Base-by-base conservation (phyloP, 805 yeast genomes). In the Priceomyces melissophilus region DNA sequence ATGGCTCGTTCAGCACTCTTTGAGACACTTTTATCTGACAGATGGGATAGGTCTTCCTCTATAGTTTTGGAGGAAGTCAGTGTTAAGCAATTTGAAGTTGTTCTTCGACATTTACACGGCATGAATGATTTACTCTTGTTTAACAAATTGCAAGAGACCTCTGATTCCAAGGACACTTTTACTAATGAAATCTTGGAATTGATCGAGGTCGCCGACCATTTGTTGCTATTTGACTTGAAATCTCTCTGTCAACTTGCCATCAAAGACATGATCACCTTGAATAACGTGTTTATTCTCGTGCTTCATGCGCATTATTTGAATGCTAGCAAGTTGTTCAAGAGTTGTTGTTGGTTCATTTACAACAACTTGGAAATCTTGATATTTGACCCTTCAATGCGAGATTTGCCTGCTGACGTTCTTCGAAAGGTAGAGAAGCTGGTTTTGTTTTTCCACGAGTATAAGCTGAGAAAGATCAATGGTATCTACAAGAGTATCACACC, bases 261-360 rank as follows among this genome's bases (percentile, higher is more conserved):
- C 13, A 74, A 77, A 42, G 82, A 78, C 44, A 75, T 76, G 33
- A 73, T 83, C 13, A 60, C 57, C 15, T 61, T 79, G 9, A 85
- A 83, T 13, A 85, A 84, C 50, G 87, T 83, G 1, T 61, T 78
- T 10, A 43, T 71, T 0, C 53, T 88, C 10, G 53, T 86, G 10
- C 61, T 71, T 10, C 81, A 81, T 51, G 73, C 95, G 0, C 71
- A 71, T 35, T 50, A 62, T 13, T 62, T 73, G 35, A 59, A 72
- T 14, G 84, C 88, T 5, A 56, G 61, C 10, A 76, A 81, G 47
- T 58, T 89, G 29, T 69, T 79, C 44, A 69, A 71, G 37, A 75
- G 78, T 40, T 78, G 95, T 54, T 63, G 82, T 17, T 81, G 87
- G 82, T 84, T 76, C 49, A 67, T 87, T 10, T 79, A 76, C 48